These are phyloP conservation scores for Amylostereum areolatum DNA, from an alignment of 1,284 basidiomycete species.

Conservation along the genomic window DNA sequence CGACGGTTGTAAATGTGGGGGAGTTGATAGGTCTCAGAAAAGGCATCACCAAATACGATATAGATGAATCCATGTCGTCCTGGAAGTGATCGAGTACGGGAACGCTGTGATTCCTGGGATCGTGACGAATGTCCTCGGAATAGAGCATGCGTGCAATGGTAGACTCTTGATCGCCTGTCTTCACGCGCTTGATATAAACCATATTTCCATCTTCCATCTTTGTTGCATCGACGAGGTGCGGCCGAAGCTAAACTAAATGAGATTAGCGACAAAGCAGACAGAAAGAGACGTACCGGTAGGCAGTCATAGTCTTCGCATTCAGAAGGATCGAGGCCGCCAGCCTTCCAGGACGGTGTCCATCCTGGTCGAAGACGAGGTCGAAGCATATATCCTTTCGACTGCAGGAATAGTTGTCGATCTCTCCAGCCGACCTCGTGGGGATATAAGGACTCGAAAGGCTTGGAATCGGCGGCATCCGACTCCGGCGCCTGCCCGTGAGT, in stretches of 20 bases:
- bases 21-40: constrained; percentile 17
- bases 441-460: not conserved
- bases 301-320: not conserved
- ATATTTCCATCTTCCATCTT: not conserved
- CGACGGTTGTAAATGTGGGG: constrained; percentile 16
- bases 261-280: not conserved
- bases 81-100: constrained; percentile 12
- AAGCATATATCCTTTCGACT: constrained; percentile 1
- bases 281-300: not conserved
- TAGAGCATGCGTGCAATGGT: not conserved
- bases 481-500: too few relatives aligned
- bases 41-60: constrained; percentile 19
- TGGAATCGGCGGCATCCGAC: constrained; percentile 3
- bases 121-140: not conserved
- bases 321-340: not conserved
- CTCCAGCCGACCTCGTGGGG: not conserved
- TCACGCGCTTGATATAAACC: constrained; percentile 1
- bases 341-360: not conserved
- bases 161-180: not conserved
- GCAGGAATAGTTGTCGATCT: not conserved
- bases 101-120: constrained; percentile 5
- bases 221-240: not conserved
- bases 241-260: not conserved
- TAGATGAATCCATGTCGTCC: constrained; percentile 11
- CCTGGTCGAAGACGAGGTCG: not conserved